Evolutionary conservation across 495 filamentous ascomycete species (phyloP), one percentile per base, ranked within the genome.

Genomic region (Penicillium desertorum): DNA sequence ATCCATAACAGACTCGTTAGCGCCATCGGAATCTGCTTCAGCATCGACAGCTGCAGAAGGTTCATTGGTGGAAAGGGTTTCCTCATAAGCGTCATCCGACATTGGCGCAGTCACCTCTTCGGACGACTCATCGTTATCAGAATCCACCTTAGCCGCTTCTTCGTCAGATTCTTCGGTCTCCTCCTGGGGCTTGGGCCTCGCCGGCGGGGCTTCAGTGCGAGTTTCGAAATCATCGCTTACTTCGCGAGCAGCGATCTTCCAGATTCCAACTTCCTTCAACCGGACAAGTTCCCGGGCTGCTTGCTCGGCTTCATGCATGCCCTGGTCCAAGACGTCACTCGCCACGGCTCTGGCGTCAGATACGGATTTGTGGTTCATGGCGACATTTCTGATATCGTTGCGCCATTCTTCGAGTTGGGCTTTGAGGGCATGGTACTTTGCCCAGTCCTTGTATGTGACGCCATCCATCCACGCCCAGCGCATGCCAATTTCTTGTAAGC

Each of bases 381-480:
- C 89, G 44, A 89, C 80, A 20, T 80, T 73, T 60, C 89, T 81
- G 43, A 99, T 86, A 52, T 90, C 86, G n/a, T 81, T 78, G 34
- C 87, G 83, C 91, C 94, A 96, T 64, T 90, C 86, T 37, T 90
- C 86, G 45, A 96, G 88, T 27, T 89, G 85, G 43, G 83, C 83
- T 75, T 90, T 95, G 56, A 98, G 77, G 25, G 86, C 79, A 64
- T 96, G 88, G 67, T 96, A 98, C 64, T 89, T 89, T 27, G 83
- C 83, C 95, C 95, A 99, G 68, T 97, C 92, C 64, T 94, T 92
- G 78, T 98, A 96, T 6, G 92, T 92, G 57, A 99, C 84, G 37
- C 88, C 88, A 51, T 97, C 93, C 81, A 90, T 96, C 88, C 90
- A 95, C 1, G 92, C 92, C 92, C 95, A 99, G 57, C 94, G 90